A percentile compares a stretch with the other conserved stretches of the same genome.
Conservation (phyloP, 345 rosid genomes). For the Bruguiera sexangula region DNA sequence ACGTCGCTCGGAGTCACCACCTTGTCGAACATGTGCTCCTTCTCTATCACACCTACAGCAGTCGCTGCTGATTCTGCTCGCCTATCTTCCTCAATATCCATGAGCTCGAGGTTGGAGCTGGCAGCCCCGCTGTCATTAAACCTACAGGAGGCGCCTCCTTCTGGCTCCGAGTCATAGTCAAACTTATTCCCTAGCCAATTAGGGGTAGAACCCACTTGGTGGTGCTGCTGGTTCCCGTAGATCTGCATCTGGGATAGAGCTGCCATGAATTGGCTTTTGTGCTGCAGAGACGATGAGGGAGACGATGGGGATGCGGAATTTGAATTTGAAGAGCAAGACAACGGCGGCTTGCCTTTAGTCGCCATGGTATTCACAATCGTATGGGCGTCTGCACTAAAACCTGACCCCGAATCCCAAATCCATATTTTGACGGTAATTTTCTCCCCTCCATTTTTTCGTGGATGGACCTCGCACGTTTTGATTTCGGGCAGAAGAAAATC, state of each 20-base stretch:
- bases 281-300: constrained; percentile 6
- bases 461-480: too few species aligned
- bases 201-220: constrained; percentile 24
- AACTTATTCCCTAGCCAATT: constrained; percentile 32
- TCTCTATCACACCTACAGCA: constrained; percentile 26
- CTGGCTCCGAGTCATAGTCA: constrained; percentile 10
- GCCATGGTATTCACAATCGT: constrained; percentile 1
- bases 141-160: constrained; percentile 22
- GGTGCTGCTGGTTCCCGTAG: constrained; percentile 6
- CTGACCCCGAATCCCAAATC: constrained; percentile 33
- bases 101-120: constrained; percentile 10
- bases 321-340: constrained; percentile 28
- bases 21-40: constrained; percentile 59
- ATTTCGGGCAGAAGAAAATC: too few species aligned
- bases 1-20: constrained; percentile 67
- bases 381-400: constrained; percentile 26
- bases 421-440: too few species aligned
- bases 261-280: background rate
- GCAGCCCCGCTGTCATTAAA: background rate
- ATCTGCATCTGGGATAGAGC: constrained; percentile 6
- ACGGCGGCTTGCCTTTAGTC: constrained; percentile 28
- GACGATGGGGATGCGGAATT: constrained; percentile 21
- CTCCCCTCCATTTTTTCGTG: too few species aligned
- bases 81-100: constrained; percentile 24
- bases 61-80: constrained; percentile 9